These are phyloP conservation scores for Apiospora saccharicola DNA, from an alignment of 2,329 filamentous ascomycete genomes.

Conservation along the genomic window DNA sequence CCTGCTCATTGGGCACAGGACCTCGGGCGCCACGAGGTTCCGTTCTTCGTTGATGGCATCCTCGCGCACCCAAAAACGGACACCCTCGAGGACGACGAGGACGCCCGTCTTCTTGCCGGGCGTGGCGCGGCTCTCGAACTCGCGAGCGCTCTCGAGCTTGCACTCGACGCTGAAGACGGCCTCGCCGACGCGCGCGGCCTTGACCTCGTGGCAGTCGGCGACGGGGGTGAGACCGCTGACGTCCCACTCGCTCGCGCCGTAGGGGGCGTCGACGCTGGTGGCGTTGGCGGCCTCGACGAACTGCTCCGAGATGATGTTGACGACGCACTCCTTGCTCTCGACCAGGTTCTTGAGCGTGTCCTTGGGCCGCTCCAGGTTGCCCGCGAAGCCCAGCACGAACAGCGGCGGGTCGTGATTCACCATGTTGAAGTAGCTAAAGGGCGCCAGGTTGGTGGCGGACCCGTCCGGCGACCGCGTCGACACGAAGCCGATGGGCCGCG, in stretches of 20 bases:
- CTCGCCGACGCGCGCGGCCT: conserved; percentile 78
- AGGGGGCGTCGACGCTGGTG: conserved; percentile 79
- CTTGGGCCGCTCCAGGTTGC: conserved; percentile 64
- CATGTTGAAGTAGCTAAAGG: conserved; percentile 87
- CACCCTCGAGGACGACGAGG: conserved; percentile 81
- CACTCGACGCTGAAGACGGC: conserved; percentile 85
- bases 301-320: conserved; percentile 88
- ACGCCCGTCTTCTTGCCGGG: conserved; percentile 80
- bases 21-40: conserved; percentile 76
- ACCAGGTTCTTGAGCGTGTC: conserved; percentile 80
- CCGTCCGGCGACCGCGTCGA: conserved; percentile 68
- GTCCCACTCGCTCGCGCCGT: conserved; percentile 80
- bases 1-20: conserved; percentile 78
- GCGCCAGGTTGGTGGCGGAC: conserved; percentile 73
- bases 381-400: conserved; percentile 69
- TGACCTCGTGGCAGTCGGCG: conserved; percentile 68
- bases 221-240: conserved; percentile 78
- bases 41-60: conserved; percentile 84
- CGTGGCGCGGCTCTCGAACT: conserved; percentile 76
- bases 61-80: conserved; percentile 87
- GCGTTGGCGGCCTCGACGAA: conserved; percentile 89
- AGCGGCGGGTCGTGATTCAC: conserved; percentile 87
- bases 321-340: conserved; percentile 76
- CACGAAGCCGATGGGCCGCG: conserved; percentile 78
- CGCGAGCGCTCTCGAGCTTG: conserved; percentile 74